Conservation (phyloP, 495 filamentous ascomycete species). For the Tuber magnatum region DNA sequence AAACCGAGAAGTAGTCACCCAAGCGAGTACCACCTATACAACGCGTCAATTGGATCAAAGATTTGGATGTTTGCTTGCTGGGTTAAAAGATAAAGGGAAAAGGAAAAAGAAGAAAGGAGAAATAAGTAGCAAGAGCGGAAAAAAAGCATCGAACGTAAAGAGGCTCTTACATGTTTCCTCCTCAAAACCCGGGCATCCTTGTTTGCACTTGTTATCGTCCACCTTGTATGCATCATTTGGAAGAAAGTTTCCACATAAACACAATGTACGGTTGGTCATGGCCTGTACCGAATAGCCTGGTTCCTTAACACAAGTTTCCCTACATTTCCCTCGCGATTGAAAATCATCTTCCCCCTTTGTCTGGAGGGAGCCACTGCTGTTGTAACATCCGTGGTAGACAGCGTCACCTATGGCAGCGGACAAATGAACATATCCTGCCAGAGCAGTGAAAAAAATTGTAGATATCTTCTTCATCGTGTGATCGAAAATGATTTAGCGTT, state of each 20-base stretch:
- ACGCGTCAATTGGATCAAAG: constrained; percentile 44
- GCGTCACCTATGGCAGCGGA: constrained; percentile 17
- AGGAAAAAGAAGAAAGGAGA: constrained; percentile 40
- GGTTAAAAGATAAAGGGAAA: constrained; percentile 42
- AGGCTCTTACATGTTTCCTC: constrained; percentile 53
- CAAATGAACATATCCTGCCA: constrained; percentile 25
- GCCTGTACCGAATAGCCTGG: constrained; percentile 40
- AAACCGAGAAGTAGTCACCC: constrained; percentile 39
- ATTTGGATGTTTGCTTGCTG: constrained; percentile 41
- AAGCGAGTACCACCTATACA: constrained; percentile 38
- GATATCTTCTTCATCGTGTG: constrained; percentile 34
- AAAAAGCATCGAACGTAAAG: neutral
- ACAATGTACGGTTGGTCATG: constrained; percentile 46
- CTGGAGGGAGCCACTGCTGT: constrained; percentile 22
- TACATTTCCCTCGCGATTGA: constrained; percentile 33
- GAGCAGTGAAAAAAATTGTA: constrained; percentile 18
- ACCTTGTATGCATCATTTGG: constrained; percentile 49
- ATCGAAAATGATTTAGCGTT: neutral
- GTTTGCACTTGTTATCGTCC: constrained; percentile 50
- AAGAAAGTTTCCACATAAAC: constrained; percentile 57
- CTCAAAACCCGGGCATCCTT: constrained; percentile 52
- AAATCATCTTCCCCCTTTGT: constrained; percentile 15
- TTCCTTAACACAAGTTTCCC: constrained; percentile 21
- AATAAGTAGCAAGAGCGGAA: no score
- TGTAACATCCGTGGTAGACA: constrained; percentile 34